phyloP scores from a whole-genome alignment of 2,329 filamentous ascomycete genomes.

The Ceratocystis cubensis region DNA sequence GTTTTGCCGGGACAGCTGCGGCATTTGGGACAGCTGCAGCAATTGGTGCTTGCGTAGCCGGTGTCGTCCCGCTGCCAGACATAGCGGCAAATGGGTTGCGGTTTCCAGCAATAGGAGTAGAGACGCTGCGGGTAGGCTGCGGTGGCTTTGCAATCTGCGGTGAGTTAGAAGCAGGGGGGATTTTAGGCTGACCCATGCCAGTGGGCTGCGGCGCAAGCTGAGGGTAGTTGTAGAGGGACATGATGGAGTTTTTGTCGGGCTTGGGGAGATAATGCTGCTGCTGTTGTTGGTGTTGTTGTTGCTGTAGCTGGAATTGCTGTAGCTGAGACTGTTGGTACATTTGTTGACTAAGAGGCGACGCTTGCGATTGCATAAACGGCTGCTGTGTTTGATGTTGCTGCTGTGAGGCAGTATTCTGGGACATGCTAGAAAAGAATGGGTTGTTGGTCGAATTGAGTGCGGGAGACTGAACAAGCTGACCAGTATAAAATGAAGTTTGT shows the following conservation, averaged over 20 bases:
- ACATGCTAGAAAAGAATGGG: constrained; percentile 29
- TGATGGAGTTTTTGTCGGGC: constrained; percentile 60
- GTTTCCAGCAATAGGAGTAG: constrained; percentile 31
- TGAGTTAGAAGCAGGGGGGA: constrained; percentile 21
- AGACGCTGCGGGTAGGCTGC: constrained; percentile 25
- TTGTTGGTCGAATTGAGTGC: constrained; percentile 24
- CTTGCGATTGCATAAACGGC: constrained; percentile 12
- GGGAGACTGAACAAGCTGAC: constrained; percentile 15
- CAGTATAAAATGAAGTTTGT: constrained; percentile 32
- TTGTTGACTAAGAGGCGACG: constrained; percentile 20
- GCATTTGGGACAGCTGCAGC: constrained; percentile 27
- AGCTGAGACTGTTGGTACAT: constrained; percentile 23
- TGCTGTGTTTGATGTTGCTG: constrained; percentile 24
- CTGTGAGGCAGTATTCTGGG: constrained; percentile 24
- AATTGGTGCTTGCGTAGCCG: constrained; percentile 22
- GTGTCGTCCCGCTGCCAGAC: constrained; percentile 24
- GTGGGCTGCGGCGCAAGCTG: constrained; percentile 21
- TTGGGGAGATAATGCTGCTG: constrained; percentile 29
- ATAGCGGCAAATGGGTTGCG: constrained; percentile 45
- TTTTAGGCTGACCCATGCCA: constrained; percentile 11
- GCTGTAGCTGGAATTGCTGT: constrained; percentile 24
- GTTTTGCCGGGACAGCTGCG: constrained; percentile 27
- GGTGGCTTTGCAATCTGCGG: constrained; percentile 25
- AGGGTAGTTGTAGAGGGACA: constrained; percentile 59
- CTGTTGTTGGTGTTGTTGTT: constrained; percentile 28